Conservation (phyloP, 306 rosid genomes). For the Carpinus viminea region DNA sequence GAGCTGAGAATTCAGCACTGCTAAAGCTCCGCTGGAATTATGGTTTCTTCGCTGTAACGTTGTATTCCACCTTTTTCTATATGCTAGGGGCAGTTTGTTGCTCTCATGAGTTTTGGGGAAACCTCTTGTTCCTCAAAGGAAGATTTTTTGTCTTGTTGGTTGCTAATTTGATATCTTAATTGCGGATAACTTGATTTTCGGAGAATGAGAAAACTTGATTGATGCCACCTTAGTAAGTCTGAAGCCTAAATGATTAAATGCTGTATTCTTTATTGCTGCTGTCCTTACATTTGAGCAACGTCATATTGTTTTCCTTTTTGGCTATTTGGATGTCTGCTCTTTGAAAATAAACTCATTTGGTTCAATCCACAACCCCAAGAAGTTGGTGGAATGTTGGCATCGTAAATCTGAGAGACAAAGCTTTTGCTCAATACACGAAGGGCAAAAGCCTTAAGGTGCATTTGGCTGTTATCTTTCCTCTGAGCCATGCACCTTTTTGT, state of each 20-base stretch:
- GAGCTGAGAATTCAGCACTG: background rate
- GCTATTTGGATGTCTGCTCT: background rate
- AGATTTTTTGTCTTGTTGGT: background rate
- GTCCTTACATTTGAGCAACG: background rate
- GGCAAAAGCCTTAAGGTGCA: background rate
- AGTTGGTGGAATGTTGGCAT: background rate
- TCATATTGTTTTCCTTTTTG: background rate
- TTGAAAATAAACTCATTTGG: background rate
- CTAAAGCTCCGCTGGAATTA: background rate
- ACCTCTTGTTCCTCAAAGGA: background rate
- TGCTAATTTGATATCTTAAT: background rate
- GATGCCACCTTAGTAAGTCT: background rate
- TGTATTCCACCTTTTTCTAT: background rate
- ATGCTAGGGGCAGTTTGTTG: background rate
- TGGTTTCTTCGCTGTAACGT: background rate
- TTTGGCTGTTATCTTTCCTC: background rate
- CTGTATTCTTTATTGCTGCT: background rate
- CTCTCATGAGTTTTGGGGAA: background rate
- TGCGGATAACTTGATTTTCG: background rate
- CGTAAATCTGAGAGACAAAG: background rate
- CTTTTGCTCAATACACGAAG: background rate
- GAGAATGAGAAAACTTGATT: background rate
- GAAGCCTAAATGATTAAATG: background rate
- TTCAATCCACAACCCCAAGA: background rate
- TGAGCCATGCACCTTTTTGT: background rate